phyloP scores from a whole-genome alignment of 441 rosid species.

The Metrosideros polymorpha region DNA sequence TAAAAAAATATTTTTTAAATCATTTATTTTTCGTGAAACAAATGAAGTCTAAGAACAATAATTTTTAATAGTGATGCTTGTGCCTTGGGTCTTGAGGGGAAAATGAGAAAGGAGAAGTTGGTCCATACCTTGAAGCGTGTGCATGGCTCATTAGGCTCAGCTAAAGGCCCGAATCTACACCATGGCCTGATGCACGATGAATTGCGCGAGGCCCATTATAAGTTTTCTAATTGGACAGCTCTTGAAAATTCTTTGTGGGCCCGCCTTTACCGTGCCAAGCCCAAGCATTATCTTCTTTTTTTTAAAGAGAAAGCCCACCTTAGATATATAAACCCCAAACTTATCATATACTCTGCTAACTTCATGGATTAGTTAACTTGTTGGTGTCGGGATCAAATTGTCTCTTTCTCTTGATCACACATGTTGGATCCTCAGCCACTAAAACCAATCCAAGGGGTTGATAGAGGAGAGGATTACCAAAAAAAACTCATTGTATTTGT shows the following conservation, averaged over 20 bases:
- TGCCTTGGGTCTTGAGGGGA: not conserved
- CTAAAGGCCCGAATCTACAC: not conserved
- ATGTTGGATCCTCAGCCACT: not conserved
- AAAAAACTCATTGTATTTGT: too few species aligned
- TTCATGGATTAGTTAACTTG: not conserved
- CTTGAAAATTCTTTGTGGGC: not conserved
- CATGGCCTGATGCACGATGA: not conserved
- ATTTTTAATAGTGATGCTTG: too few species aligned
- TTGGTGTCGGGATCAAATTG: not conserved
- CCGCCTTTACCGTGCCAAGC: not conserved
- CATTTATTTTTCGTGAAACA: too few species aligned
- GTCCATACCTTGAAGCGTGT: not conserved
- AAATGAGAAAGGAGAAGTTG: not conserved
- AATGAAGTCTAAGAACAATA: too few species aligned
- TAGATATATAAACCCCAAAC: too few species aligned
- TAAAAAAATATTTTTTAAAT: too few species aligned
- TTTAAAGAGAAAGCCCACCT: not conserved
- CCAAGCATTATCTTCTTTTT: not conserved
- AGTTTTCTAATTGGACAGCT: not conserved
- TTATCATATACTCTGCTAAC: not conserved
- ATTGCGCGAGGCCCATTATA: not conserved
- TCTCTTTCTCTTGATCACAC: accelerated
- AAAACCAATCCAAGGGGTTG: not conserved
- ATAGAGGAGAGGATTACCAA: too few species aligned
- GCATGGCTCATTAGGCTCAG: not conserved